These are phyloP conservation scores for Pseudogymnoascus sp. DNA, from an alignment of 2,329 filamentous ascomycete species.

Conservation along the genomic window DNA sequence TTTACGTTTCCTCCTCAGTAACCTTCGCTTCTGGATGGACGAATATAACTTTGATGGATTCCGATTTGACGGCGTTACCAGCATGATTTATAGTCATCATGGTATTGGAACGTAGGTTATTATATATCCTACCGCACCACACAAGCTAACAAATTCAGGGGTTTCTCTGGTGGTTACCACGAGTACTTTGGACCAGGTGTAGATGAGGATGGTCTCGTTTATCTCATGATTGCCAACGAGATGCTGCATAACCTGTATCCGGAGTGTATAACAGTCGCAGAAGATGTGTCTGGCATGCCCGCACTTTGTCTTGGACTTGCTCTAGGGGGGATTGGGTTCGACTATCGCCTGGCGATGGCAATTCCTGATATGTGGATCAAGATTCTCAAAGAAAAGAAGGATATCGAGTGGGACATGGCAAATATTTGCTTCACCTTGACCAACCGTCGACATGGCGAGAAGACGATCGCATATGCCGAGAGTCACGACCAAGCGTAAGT, in stretches of 20 bases:
- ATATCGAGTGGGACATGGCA: conserved; percentile 80
- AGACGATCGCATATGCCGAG: conserved; percentile 96
- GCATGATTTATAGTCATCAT: conserved; percentile 94
- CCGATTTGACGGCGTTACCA: conserved; percentile 95
- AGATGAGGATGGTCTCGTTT: conserved; percentile 88
- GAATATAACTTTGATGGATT: conserved; percentile 96
- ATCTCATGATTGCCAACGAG: conserved; percentile 94
- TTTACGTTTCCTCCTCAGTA: conserved; percentile 88
- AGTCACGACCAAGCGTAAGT: conserved; percentile 95
- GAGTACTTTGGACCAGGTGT: conserved; percentile 90
- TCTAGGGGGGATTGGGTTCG: conserved; percentile 88
- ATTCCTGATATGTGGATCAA: conserved; percentile 99
- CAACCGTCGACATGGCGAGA: conserved; percentile 90
- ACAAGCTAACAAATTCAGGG: conserved; percentile 42
- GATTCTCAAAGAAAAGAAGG: conserved; percentile 85
- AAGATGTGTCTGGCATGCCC: conserved; percentile 98
- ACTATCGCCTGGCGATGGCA: conserved; percentile 96
- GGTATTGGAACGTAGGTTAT: conserved; percentile 83
- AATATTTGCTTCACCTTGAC: conserved; percentile 80
- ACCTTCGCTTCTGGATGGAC: conserved; percentile 98
- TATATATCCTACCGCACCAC: background rate
- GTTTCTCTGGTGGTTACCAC: conserved; percentile 95
- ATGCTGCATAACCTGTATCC: conserved; percentile 90
- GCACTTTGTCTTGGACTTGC: conserved; percentile 82
- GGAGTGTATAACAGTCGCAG: conserved; percentile 80